Conservation (phyloP, 352 stramenopile genomes). For the Globisporangium cystogenes region DNA sequence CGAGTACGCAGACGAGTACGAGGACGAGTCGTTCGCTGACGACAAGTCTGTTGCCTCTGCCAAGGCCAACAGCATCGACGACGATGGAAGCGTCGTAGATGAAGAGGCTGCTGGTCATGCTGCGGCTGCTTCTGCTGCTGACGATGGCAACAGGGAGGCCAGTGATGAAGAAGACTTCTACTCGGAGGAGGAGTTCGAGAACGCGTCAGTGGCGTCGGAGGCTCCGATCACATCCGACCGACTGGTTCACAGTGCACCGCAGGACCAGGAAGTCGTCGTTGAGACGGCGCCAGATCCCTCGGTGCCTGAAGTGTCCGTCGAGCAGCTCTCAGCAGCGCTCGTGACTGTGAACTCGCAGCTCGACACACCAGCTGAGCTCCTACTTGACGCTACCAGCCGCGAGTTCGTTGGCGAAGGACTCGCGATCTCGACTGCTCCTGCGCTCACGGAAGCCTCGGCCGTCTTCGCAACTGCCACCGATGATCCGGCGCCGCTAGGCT, state of each 20-base stretch:
- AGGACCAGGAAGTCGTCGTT: background rate
- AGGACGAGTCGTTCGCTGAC: conserved; percentile 47
- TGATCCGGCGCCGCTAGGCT: conserved; percentile 4
- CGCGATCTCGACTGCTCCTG: background rate
- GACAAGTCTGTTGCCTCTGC: conserved; percentile 12
- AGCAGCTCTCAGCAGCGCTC: conserved; percentile 8
- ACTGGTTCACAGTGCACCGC: background rate
- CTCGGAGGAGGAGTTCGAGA: conserved; percentile 33
- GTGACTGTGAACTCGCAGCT: conserved; percentile 3
- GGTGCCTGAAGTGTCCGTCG: conserved; percentile 1
- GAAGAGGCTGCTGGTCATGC: background rate
- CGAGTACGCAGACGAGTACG: conserved; percentile 28
- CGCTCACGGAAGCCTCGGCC: background rate
- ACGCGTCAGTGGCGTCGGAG: conserved; percentile 11
- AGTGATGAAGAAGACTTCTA: conserved; percentile 16
- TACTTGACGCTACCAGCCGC: background rate
- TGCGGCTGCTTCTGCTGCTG: background rate
- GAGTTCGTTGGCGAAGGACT: background rate
- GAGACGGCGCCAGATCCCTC: no score
- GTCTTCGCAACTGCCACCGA: background rate
- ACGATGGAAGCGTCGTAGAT: background rate
- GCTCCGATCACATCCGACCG: no score
- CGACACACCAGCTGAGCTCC: background rate
- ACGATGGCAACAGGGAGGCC: background rate
- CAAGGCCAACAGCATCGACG: conserved; percentile 1